Evolutionary conservation across 208 protist species (phyloP).

Genomic region (Leishmania arabica): DNA sequence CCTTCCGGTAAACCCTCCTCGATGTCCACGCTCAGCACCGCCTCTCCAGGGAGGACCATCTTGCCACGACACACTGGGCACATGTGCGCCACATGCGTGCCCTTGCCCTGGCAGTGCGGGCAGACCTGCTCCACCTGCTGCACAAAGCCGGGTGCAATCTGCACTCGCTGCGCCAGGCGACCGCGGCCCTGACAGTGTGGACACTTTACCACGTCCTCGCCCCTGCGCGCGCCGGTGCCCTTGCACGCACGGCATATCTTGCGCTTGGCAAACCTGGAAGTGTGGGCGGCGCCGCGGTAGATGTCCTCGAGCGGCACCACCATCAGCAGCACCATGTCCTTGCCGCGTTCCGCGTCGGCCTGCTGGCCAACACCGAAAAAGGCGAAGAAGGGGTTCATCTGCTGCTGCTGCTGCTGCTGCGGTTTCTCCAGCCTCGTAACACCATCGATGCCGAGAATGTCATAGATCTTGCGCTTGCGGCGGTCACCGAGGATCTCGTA

Average conservation of each 20-base stretch:
- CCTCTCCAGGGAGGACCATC: slow-evolving; percentile 44
- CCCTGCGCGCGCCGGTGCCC: slow-evolving; percentile 55
- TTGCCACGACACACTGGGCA: slow-evolving; percentile 82
- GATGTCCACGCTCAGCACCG: slow-evolving; percentile 66
- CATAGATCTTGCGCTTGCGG: slow-evolving; percentile 92
- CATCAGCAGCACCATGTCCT: slow-evolving; percentile 48
- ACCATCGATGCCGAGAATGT: slow-evolving; percentile 89
- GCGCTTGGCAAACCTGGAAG: slow-evolving; percentile 81
- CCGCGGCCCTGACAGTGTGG: slow-evolving; percentile 70
- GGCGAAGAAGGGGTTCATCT: slow-evolving; percentile 36
- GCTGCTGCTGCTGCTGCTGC: slow-evolving; percentile 30
- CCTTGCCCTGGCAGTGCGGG: slow-evolving; percentile 88
- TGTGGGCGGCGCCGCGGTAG: slow-evolving; percentile 90
- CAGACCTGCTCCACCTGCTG: slow-evolving; percentile 86
- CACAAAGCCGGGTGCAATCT: slow-evolving; percentile 76
- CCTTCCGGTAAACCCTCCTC: slow-evolving; percentile 78
- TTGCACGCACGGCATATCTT: slow-evolving; percentile 87
- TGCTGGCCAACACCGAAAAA: slow-evolving; percentile 42
- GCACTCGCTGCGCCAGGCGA: slow-evolving; percentile 59
- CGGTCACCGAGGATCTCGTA: slow-evolving; percentile 92
- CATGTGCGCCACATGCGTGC: slow-evolving; percentile 71
- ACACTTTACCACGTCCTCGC: slow-evolving; percentile 48
- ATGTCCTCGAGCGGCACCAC: slow-evolving; percentile 88
- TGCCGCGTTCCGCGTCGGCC: slow-evolving; percentile 44
- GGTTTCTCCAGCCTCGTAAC: slow-evolving; percentile 72